phyloP scores from a whole-genome alignment of 805 yeast species.

The Saccharomycopsis malanga region DNA sequence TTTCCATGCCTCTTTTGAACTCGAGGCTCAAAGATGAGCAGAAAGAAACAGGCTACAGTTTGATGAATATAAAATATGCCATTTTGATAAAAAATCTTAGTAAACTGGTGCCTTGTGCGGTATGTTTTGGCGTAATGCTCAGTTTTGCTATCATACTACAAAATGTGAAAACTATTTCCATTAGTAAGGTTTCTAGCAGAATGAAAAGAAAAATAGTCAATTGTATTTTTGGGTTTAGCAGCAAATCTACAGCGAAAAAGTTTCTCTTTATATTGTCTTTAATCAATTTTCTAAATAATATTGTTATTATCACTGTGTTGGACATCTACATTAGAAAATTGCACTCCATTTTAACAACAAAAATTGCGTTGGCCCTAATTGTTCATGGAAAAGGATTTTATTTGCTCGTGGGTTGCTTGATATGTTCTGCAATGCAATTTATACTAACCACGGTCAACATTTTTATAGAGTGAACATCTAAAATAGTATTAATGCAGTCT shows the following conservation, averaged over 20 bases:
- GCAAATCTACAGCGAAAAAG: neutral
- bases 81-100: neutral
- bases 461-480: neutral
- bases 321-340: conserved; percentile 5
- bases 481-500: no score
- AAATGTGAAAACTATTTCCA: neutral
- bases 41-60: neutral
- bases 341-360: neutral
- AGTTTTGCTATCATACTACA: neutral
- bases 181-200: neutral
- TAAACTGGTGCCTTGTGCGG: neutral
- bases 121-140: neutral
- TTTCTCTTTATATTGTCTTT: neutral
- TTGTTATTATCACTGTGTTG: neutral
- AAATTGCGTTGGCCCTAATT: conserved; percentile 3
- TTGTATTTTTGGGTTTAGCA: neutral
- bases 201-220: neutral
- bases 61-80: neutral
- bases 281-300: neutral
- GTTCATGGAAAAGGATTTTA: conserved; percentile 9
- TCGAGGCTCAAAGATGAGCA: no score
- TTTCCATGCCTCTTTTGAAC: no score
- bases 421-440: neutral
- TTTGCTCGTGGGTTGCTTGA: conserved; percentile 2
- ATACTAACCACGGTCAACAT: neutral